Percentiles rank a stretch among this genome's conserved stretches.
These are phyloP conservation scores for Staphylotrichum longicolle DNA, from an alignment of 495 filamentous ascomycete species.

Conservation along the genomic window DNA sequence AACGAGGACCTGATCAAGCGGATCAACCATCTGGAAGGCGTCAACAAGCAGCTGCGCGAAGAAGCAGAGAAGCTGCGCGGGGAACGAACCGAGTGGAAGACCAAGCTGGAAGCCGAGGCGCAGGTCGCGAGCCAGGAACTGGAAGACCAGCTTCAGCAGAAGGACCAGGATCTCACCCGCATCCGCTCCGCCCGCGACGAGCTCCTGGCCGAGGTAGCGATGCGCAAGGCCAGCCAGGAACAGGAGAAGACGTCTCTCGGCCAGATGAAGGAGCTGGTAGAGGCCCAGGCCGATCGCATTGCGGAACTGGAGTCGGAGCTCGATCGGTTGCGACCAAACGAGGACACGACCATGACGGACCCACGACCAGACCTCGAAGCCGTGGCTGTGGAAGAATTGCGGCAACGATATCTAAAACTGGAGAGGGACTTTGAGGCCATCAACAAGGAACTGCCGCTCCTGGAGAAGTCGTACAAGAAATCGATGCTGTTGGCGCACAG, in stretches of 20 bases:
- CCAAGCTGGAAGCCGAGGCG: constrained; percentile 73
- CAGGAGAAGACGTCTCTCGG: constrained; percentile 65
- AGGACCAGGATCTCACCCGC: constrained; percentile 80
- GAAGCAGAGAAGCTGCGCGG: constrained; percentile 80
- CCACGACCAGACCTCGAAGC: constrained; percentile 51
- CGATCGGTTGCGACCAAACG: constrained; percentile 59
- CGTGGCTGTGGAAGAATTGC: constrained; percentile 65
- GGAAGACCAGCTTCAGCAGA: constrained; percentile 73
- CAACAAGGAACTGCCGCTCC: constrained; percentile 78
- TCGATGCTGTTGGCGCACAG: constrained; percentile 77
- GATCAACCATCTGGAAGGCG: constrained; percentile 87
- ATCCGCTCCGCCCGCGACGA: constrained; percentile 82
- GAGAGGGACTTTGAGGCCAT: constrained; percentile 78
- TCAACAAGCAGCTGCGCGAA: constrained; percentile 78
- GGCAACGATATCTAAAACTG: constrained; percentile 65
- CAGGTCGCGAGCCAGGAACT: constrained; percentile 66
- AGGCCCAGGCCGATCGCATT: constrained; percentile 71
- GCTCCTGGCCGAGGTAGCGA: constrained; percentile 72
- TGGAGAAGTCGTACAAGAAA: constrained; percentile 85
- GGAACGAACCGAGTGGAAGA: constrained; percentile 78
- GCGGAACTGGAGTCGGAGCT: constrained; percentile 76
- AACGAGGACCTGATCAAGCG: constrained; percentile 90
- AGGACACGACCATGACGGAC: constrained; percentile 42
- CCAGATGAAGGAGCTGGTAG: constrained; percentile 75
- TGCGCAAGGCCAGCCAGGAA: constrained; percentile 73